Conservation (phyloP, 2,329 filamentous ascomycete genomes). For the Colletotrichum tamarilloi region DNA sequence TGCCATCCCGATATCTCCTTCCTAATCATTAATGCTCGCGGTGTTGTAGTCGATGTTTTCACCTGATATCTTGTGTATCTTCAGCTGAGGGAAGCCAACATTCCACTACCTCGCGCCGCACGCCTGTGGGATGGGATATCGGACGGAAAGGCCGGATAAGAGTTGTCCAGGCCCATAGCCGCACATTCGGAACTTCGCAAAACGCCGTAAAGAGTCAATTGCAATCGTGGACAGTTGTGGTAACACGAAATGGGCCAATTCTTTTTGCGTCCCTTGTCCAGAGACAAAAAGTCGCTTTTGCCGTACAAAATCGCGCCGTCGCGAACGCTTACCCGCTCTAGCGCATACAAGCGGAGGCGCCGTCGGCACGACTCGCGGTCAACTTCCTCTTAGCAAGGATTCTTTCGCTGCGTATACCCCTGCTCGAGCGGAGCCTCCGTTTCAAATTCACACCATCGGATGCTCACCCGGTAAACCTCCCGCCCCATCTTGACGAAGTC, state of each 20-base stretch:
- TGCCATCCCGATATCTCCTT: not conserved
- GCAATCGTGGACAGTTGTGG: not conserved
- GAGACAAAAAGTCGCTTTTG: not conserved
- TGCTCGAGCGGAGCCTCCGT: slow-evolving; percentile 18
- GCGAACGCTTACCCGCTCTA: not conserved
- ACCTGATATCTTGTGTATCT: not conserved
- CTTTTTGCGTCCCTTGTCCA: not conserved
- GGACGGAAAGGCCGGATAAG: not conserved
- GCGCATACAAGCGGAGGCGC: slow-evolving; percentile 12
- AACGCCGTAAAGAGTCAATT: not conserved
- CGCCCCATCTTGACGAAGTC: not conserved
- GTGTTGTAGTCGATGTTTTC: not conserved
- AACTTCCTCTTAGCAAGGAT: slow-evolving; percentile 13
- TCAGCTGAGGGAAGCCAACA: not conserved
- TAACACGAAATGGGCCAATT: not conserved
- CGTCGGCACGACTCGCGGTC: slow-evolving; percentile 26
- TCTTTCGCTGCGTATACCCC: not conserved
- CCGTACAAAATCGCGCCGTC: not conserved
- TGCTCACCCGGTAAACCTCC: slow-evolving; percentile 1
- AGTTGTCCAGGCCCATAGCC: not conserved
- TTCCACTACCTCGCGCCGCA: not conserved
- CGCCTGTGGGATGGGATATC: not conserved
- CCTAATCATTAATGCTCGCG: not conserved
- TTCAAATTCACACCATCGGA: slow-evolving; percentile 25
- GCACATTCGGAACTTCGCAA: not conserved